A percentile compares a stretch with the other conserved stretches of the same genome.
Conservation (phyloP, 495 filamentous ascomycete species). For the Letharia lupina region DNA sequence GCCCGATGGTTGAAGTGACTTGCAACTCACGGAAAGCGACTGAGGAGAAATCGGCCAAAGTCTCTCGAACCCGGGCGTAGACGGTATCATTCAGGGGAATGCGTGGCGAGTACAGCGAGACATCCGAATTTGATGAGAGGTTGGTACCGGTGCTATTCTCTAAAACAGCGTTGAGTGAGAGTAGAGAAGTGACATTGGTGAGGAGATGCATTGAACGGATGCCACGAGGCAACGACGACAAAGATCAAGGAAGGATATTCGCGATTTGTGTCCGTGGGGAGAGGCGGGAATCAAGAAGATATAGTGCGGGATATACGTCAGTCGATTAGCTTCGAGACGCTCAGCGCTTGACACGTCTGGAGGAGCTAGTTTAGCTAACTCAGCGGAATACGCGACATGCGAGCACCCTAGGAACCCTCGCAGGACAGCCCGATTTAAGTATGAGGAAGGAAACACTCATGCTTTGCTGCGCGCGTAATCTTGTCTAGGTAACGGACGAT, state of each 20-base stretch:
- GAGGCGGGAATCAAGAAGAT: neutral
- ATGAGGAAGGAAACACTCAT: no score
- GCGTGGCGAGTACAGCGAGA: neutral
- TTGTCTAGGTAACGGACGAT: no score
- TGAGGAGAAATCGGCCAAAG: neutral
- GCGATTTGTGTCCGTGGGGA: neutral
- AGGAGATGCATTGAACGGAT: neutral
- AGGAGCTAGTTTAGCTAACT: neutral
- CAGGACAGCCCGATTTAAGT: no score
- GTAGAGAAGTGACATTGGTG: neutral
- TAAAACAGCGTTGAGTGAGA: neutral
- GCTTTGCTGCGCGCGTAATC: no score
- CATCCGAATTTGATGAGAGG: neutral
- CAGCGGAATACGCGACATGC: neutral
- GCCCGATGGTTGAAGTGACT: neutral
- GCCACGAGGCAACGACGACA: neutral
- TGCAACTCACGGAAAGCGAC: conserved; percentile 2
- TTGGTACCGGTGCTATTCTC: neutral
- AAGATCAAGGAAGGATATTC: neutral
- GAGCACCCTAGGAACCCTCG: neutral
- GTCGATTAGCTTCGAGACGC: no score
- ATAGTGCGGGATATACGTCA: neutral
- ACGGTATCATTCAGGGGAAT: neutral
- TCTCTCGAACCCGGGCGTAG: neutral
- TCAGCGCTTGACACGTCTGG: neutral